These are phyloP conservation scores for Penicillium taxi DNA, from an alignment of 495 filamentous ascomycete genomes.

Conservation along the genomic window DNA sequence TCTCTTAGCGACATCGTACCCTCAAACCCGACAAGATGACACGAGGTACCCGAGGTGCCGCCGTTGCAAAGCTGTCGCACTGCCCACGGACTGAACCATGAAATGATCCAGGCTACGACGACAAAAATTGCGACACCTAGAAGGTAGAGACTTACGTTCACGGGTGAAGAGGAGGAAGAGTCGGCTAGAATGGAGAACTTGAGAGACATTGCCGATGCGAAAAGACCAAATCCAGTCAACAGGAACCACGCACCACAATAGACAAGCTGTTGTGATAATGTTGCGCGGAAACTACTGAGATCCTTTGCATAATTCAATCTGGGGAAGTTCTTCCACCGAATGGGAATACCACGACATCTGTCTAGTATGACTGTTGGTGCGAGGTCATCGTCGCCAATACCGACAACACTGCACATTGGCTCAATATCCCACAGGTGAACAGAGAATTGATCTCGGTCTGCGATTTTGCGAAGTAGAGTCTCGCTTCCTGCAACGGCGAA, in stretches of 20 bases:
- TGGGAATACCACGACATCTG: conserved; percentile 10
- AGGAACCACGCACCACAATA: conserved; percentile 8
- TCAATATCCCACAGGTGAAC: conserved; percentile 11
- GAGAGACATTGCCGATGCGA: conserved; percentile 2
- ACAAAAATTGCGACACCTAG: conserved; percentile 4
- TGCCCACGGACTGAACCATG: conserved; percentile 12
- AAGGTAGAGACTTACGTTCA: conserved; percentile 1
- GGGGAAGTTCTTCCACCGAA: conserved; percentile 12
- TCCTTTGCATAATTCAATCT: conserved; percentile 7
- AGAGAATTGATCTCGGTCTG: conserved; percentile 9
- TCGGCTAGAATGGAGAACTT: conserved; percentile 2
- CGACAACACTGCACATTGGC: conserved; percentile 8
- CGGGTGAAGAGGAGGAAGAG: background rate
- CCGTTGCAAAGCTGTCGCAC: conserved; percentile 11
- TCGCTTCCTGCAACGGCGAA: conserved; percentile 3
- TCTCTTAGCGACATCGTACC: conserved; percentile 8
- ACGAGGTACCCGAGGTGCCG: conserved; percentile 4
- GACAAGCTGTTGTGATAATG: conserved; percentile 3
- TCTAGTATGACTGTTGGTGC: conserved; percentile 10
- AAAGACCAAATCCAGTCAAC: conserved; percentile 3
- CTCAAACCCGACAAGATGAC: conserved; percentile 10
- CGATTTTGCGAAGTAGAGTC: conserved; percentile 8
- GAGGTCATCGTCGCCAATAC: conserved; percentile 9
- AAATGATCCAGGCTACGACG: conserved; percentile 8
- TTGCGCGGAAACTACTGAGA: conserved; percentile 3